Evolutionary conservation across 441 rosid genomes (phyloP).

Genomic region (Corymbia citriodora): DNA sequence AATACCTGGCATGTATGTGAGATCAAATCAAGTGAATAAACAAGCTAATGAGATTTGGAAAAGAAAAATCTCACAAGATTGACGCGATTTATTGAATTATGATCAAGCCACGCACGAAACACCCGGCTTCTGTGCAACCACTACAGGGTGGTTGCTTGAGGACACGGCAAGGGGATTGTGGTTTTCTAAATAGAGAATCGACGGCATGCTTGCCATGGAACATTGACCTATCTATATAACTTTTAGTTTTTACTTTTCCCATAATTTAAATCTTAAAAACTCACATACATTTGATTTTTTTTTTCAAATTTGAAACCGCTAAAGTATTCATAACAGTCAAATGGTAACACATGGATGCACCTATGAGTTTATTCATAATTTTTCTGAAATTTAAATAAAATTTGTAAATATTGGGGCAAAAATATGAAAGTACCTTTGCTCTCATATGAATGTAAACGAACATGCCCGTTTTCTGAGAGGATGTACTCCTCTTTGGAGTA

Average conservation of each 20-base stretch:
- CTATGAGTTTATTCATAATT: neutral
- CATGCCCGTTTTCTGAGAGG: neutral
- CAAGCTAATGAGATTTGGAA: no score
- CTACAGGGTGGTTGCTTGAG: neutral
- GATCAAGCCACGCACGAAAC: neutral
- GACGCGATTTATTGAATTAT: neutral
- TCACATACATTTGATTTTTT: neutral
- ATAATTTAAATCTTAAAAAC: neutral
- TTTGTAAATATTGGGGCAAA: neutral
- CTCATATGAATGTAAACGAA: no score
- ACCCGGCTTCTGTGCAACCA: neutral
- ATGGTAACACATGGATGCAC: neutral
- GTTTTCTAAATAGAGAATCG: neutral
- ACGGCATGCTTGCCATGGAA: rapidly evolving
- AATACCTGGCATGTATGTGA: no score
- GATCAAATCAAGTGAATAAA: no score
- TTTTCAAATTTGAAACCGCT: neutral
- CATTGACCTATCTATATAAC: rapidly evolving
- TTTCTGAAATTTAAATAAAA: neutral
- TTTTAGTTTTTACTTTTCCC: neutral
- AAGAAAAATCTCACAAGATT: no score
- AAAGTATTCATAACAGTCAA: neutral
- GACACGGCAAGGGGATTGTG: neutral
- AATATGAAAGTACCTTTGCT: no score
- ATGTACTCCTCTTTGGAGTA: neutral